Evolutionary conservation across 129 eudicot species (phyloP).

Genomic region (Artemisia tridentata): DNA sequence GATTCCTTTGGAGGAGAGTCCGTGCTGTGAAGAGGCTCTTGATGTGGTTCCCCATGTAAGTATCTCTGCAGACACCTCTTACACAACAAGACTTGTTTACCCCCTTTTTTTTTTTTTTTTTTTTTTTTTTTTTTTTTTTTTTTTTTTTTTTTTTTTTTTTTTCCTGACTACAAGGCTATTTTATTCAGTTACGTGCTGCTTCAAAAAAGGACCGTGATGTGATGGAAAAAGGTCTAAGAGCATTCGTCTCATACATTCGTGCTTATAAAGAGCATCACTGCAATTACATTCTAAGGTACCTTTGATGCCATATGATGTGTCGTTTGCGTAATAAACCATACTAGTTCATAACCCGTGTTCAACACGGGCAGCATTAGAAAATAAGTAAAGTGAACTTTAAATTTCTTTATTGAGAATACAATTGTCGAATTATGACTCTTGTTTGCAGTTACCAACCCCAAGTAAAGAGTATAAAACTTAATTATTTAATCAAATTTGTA

Average conservation of each 20-base stretch:
- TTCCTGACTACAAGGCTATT: not conserved
- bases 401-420: too few relatives aligned
- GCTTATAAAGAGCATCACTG: slow-evolving; percentile 96
- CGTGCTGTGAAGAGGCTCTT: slow-evolving; percentile 47
- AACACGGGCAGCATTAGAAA: too few relatives aligned
- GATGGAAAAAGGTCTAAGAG: slow-evolving; percentile 90
- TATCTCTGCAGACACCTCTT: not conserved
- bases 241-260: slow-evolving; percentile 85
- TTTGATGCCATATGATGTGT: slow-evolving; percentile 1
- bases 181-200: slow-evolving; percentile 67
- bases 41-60: slow-evolving; percentile 78
- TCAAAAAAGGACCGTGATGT: slow-evolving; percentile 88
- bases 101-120: not conserved
- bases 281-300: slow-evolving; percentile 74
- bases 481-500: too few relatives aligned
- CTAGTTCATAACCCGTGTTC: too few relatives aligned
- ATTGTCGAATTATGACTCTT: too few relatives aligned
- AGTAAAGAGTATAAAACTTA: too few relatives aligned
- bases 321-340: not conserved
- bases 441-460: too few relatives aligned
- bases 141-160: too few relatives aligned
- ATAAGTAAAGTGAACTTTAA: too few relatives aligned
- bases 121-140: too few relatives aligned
- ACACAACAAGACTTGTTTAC: not conserved
- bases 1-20: slow-evolving; percentile 69